Base-by-base conservation (phyloP, 768 basidiomycete species). In the Calocybe gangraenosa region DNA sequence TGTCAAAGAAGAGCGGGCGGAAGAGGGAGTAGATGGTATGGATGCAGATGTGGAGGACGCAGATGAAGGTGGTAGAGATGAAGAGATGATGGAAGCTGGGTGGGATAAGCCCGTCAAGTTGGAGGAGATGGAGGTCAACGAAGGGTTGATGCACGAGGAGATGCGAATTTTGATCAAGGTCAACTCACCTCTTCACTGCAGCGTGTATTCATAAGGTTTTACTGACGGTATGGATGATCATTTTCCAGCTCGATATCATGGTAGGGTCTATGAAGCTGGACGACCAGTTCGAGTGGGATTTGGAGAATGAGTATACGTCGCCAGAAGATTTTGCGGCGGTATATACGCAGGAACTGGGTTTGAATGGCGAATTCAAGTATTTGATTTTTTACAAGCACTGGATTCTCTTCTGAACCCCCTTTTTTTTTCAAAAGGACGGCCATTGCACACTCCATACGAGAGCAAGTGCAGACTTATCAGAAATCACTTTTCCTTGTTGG, bases 241-340 rank as follows among this genome's bases (percentile, higher is more conserved):
- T 23, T 39, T 25, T 11, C 42, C 58, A 97, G 93, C 78, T 99
- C 50, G 95, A 98, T 65, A 92, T 98, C 65, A 90, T 92, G 44
- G 85, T 94, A 44, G 95, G 92, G 18, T 82, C 85, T 6, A 81
- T 93, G 69, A 93, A 94, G 63, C 76, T 99, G 18, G 88, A 92
- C 45, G 96, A 99, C 65, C 88, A 93, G 58, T 95, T 98, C 58
- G 96, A 98, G 61, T 99, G 96, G 96, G 95, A 99, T 62, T 65
- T 97, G 30, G 85, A 85, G 54, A 92, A 87, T 45, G 66, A 71
- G 17, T 73, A 76, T 37, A 85, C 89, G 2, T 86, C 85, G 0
- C 94, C 95, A 0, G 96, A 99, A 65, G 82, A 86, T 19, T 98
- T 98, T 63, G 92, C 96, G 6, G 85, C 87, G 50, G 75, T 84